Evolutionary conservation across 108 stramenopile species (phyloP).

Genomic region (Skeletonema marinoi): DNA sequence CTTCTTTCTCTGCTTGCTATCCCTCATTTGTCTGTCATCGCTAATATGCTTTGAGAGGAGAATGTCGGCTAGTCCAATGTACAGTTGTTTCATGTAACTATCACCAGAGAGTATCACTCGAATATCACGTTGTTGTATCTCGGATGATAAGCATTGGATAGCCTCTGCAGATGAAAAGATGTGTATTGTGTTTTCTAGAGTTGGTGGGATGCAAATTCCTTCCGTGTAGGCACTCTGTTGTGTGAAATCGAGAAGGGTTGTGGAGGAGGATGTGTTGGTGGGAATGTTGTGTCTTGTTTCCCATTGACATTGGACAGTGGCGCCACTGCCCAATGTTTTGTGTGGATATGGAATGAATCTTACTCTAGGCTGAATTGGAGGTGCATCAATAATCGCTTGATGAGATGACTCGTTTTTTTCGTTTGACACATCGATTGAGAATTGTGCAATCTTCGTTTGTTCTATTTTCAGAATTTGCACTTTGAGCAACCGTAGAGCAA

Average conservation of each 20-base stretch:
- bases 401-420: too few relatives aligned
- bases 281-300: not conserved
- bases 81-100: slow-evolving; percentile 32
- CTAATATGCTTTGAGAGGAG: slow-evolving; percentile 13
- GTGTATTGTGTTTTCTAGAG: not conserved
- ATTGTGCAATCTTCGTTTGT: too few relatives aligned
- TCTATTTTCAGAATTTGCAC: too few relatives aligned
- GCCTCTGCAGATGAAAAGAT: slow-evolving; percentile 28
- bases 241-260: not conserved
- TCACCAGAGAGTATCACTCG: slow-evolving; percentile 22
- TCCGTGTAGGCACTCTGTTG: slow-evolving; percentile 9
- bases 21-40: not conserved
- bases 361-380: not conserved
- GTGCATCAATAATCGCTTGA: too few relatives aligned
- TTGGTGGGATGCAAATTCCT: slow-evolving; percentile 8
- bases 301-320: slow-evolving; percentile 5
- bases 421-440: too few relatives aligned
- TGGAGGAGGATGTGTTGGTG: not conserved
- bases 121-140: not conserved
- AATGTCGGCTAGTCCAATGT: slow-evolving; percentile 23
- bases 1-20: not conserved
- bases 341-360: slow-evolving; percentile 13
- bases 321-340: slow-evolving; percentile 8
- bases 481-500: too few relatives aligned
- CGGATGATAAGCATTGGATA: slow-evolving; percentile 9